Conservation (phyloP, 306 rosid species). For the apple (Malus domestica) region DNA sequence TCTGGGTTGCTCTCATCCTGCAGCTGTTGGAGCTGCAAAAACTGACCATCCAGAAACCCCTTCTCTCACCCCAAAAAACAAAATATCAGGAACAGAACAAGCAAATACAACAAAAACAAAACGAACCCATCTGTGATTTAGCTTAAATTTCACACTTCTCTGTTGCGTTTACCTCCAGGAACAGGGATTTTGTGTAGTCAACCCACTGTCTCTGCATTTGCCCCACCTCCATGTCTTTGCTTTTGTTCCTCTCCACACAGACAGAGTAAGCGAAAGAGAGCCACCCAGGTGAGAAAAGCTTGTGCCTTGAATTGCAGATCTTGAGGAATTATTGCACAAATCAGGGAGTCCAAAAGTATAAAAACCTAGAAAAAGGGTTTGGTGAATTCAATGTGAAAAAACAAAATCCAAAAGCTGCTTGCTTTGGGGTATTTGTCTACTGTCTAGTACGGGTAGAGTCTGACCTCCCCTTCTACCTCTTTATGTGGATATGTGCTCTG, state of each 20-base stretch:
- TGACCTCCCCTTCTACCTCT: constrained; percentile 8
- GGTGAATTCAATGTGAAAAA: constrained; percentile 12
- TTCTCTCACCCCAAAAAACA: constrained; percentile 20
- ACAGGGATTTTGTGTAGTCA: constrained; percentile 64
- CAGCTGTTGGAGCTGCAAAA: constrained; percentile 88
- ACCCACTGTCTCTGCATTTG: constrained; percentile 90
- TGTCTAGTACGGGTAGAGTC: neutral
- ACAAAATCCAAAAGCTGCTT: constrained; percentile 18
- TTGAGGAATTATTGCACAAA: constrained; percentile 36
- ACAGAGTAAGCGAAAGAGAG: constrained; percentile 18
- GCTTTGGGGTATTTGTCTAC: constrained; percentile 5
- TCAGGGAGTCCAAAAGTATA: constrained; percentile 9
- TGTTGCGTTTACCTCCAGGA: constrained; percentile 50
- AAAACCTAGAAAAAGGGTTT: constrained; percentile 15
- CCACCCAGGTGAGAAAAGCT: constrained; percentile 29
- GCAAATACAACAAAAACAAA: constrained; percentile 12
- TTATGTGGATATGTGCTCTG: neutral
- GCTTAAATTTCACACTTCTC: neutral
- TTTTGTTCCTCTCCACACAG: constrained; percentile 17
- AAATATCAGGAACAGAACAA: constrained; percentile 8
- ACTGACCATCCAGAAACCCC: constrained; percentile 81
- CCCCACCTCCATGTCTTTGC: constrained; percentile 67
- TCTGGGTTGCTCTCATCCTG: constrained; percentile 97
- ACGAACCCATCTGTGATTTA: constrained; percentile 13
- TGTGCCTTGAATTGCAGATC: constrained; percentile 30